Evolutionary conservation across 2,329 filamentous ascomycete species (phyloP).

Genomic region (Zopfia rhizophila): DNA sequence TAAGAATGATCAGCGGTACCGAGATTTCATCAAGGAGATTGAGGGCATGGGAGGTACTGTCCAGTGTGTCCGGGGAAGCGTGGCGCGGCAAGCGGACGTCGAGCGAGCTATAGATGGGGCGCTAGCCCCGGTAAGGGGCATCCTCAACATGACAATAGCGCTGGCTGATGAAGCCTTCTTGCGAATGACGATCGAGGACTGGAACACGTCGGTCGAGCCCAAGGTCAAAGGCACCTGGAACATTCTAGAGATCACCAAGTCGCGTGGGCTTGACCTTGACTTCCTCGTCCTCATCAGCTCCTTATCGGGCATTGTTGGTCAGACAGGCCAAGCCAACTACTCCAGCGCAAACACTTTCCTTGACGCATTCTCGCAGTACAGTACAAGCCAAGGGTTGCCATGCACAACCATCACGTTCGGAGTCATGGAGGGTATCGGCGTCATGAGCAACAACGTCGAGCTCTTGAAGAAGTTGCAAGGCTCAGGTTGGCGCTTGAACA

Average conservation of each 20-base stretch:
- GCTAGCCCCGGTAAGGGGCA: not conserved
- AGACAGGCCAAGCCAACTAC: slow-evolving; percentile 27
- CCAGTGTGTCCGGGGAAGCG: slow-evolving; percentile 2
- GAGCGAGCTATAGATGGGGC: not conserved
- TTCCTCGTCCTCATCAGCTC: slow-evolving; percentile 32
- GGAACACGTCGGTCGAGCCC: not conserved
- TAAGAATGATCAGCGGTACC: not conserved
- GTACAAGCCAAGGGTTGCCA: slow-evolving; percentile 51
- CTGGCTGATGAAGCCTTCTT: not conserved
- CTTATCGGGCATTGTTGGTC: slow-evolving; percentile 11
- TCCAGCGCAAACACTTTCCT: slow-evolving; percentile 49
- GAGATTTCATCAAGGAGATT: slow-evolving; percentile 8
- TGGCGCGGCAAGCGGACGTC: slow-evolving; percentile 4
- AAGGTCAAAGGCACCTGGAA: not conserved
- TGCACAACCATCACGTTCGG: slow-evolving; percentile 54
- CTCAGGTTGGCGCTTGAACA: not conserved
- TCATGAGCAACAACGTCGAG: slow-evolving; percentile 35
- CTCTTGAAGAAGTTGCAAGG: slow-evolving; percentile 6
- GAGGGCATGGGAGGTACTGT: slow-evolving; percentile 5
- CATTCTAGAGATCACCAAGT: too few species aligned
- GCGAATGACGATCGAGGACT: not conserved
- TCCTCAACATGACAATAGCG: not conserved
- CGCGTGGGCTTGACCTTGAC: slow-evolving; percentile 32
- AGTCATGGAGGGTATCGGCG: slow-evolving; percentile 55
- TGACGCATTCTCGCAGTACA: slow-evolving; percentile 47